Evolutionary conservation across 345 rosid species (phyloP).

Genomic region (Boechera retrofracta): DNA sequence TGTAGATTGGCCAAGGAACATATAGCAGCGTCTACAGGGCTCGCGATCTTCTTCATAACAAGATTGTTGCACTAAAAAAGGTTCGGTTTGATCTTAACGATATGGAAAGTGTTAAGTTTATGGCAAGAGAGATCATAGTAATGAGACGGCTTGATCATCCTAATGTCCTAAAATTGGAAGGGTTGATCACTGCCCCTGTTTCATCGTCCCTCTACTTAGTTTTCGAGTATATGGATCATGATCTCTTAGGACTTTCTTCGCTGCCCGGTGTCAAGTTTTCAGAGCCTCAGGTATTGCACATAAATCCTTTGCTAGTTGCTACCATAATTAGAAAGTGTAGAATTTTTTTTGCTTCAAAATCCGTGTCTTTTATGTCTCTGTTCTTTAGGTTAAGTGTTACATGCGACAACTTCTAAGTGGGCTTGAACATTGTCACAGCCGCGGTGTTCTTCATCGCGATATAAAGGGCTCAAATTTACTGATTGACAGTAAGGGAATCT

Average conservation of each 20-base stretch:
- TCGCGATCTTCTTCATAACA: constrained; percentile 65
- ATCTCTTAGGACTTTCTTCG: constrained; percentile 86
- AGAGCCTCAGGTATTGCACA: constrained; percentile 81
- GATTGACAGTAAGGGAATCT: constrained; percentile 72
- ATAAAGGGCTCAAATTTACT: constrained; percentile 94
- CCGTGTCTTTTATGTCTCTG: constrained; percentile 28
- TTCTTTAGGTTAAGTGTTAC: constrained; percentile 84
- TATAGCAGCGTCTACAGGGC: constrained; percentile 91
- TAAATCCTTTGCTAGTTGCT: constrained; percentile 34
- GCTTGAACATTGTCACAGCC: constrained; percentile 91
- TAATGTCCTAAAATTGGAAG: constrained; percentile 79
- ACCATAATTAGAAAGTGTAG: constrained; percentile 4
- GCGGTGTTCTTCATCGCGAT: constrained; percentile 83
- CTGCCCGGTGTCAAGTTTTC: constrained; percentile 76
- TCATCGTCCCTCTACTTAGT: constrained; percentile 85
- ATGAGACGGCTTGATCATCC: constrained; percentile 87
- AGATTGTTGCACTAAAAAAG: constrained; percentile 80
- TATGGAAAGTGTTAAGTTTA: constrained; percentile 82
- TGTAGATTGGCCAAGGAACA: constrained; percentile 99
- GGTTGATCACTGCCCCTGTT: constrained; percentile 74
- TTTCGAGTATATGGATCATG: constrained; percentile 98
- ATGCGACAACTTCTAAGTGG: constrained; percentile 93
- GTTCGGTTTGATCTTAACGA: constrained; percentile 84
- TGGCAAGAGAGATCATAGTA: constrained; percentile 87
- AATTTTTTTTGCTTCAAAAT: neutral